phyloP scores from a whole-genome alignment of 2,329 filamentous ascomycete genomes.

The Chaetomium olivaceum region DNA sequence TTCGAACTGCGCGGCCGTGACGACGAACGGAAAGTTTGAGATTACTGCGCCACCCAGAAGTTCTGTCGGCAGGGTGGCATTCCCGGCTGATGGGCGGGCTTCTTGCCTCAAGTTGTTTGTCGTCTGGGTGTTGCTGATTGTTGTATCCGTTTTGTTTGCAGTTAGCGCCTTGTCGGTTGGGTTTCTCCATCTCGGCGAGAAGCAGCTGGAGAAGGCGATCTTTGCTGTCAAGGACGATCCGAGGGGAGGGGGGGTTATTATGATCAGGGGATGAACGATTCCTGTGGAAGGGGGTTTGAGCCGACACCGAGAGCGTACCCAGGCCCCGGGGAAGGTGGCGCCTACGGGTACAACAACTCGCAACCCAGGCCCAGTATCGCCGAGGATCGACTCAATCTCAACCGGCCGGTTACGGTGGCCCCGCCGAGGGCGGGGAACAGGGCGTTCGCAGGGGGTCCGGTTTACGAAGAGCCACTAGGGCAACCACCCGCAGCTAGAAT shows the following conservation, averaged over 20 bases:
- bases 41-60: constrained; percentile 3
- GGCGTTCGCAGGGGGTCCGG: background rate
- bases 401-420: constrained; percentile 7
- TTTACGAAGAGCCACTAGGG: background rate
- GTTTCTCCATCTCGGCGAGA: constrained; percentile 64
- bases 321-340: background rate
- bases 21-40: background rate
- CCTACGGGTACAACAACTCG: background rate
- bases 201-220: constrained; percentile 23
- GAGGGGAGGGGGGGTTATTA: background rate
- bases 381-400: constrained; percentile 11
- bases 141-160: constrained; percentile 70
- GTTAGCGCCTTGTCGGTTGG: constrained; percentile 60
- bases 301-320: background rate
- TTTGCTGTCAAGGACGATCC: constrained; percentile 1
- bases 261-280: background rate
- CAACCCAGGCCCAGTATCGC: background rate
- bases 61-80: background rate
- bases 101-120: constrained; percentile 85
- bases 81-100: constrained; percentile 51
- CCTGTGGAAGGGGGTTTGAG: background rate
- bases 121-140: constrained; percentile 83
- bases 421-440: background rate
- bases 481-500: constrained; percentile 4
- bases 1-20: constrained; percentile 65